Conservation (phyloP, 495 filamentous ascomycete species). For the Lophiotrema nucula region DNA sequence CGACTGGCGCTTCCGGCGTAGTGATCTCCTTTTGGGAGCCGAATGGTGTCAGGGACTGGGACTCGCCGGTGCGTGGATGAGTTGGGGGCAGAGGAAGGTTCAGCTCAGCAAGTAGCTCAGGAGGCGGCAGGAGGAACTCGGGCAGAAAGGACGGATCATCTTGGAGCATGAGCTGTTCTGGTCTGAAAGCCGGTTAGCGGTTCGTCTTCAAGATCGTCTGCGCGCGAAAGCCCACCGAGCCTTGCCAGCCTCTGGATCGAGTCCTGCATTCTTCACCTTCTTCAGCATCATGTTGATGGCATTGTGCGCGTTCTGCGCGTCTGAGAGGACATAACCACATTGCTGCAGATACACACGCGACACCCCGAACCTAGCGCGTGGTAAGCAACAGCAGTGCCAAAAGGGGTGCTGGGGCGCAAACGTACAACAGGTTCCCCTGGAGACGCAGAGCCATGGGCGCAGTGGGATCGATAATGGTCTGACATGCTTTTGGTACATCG, state of each 20-base stretch:
- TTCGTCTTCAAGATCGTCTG: not conserved
- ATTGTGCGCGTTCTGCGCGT: constrained; percentile 73
- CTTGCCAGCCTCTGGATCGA: constrained; percentile 72
- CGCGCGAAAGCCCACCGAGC: constrained; percentile 55
- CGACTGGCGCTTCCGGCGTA: constrained; percentile 33
- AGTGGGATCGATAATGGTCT: constrained; percentile 77
- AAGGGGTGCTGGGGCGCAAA: not conserved
- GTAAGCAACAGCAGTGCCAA: not conserved
- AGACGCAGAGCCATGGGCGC: constrained; percentile 89
- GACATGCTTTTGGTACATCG: constrained; percentile 80
- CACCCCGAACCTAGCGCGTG: constrained; percentile 65
- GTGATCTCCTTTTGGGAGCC: constrained; percentile 6
- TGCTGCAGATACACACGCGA: constrained; percentile 83
- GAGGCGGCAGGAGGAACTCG: constrained; percentile 52
- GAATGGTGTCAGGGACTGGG: constrained; percentile 28
- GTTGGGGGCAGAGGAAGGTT: constrained; percentile 48
- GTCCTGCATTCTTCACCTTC: constrained; percentile 51
- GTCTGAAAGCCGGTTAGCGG: constrained; percentile 49
- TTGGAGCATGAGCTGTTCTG: constrained; percentile 71
- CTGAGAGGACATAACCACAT: constrained; percentile 77
- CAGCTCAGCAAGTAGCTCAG: constrained; percentile 53
- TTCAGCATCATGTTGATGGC: constrained; percentile 67
- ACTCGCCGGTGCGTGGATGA: constrained; percentile 40
- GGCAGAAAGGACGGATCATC: constrained; percentile 89
- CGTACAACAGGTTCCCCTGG: constrained; percentile 81